These are phyloP conservation scores for Lycium ferocissimum DNA, from an alignment of 257 asterid species.

Conservation along the genomic window DNA sequence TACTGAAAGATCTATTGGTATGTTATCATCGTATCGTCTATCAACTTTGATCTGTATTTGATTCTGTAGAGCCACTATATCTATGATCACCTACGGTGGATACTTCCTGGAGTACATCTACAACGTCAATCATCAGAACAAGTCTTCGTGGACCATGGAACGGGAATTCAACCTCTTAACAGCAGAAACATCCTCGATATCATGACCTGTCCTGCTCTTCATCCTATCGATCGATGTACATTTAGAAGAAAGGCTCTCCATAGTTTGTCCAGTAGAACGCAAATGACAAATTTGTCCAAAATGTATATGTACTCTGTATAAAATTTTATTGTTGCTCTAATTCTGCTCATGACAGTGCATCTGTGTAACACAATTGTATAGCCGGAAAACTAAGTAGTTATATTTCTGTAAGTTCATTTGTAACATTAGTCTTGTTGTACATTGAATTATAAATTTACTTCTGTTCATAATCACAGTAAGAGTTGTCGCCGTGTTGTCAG, in stretches of 20 bases:
- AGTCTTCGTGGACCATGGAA: constrained; percentile 78
- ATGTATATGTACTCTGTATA: constrained; percentile 1
- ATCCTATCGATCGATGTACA: not conserved
- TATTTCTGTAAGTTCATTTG: not conserved
- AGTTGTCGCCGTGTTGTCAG: not conserved
- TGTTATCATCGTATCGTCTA: not conserved
- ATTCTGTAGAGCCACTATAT: constrained; percentile 71
- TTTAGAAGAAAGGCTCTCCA: not conserved
- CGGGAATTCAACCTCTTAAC: constrained; percentile 74
- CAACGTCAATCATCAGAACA: constrained; percentile 69
- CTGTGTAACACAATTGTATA: not conserved
- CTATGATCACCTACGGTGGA: constrained; percentile 66
- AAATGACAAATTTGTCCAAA: not conserved
- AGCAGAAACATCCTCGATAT: constrained; percentile 4
- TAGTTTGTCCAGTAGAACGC: constrained; percentile 14
- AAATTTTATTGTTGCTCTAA: not conserved
- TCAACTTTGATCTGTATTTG: constrained; percentile 25
- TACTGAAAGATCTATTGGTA: not conserved
- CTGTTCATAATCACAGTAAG: not conserved
- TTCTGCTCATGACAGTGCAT: not conserved
- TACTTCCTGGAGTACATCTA: constrained; percentile 72
- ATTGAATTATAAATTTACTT: not conserved
- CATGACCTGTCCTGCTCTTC: not conserved
- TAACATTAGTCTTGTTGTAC: not conserved
- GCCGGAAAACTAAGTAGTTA: not conserved